Percentiles rank a stretch among this genome's conserved stretches.
phyloP scores from a whole-genome alignment of 169 alveolate genomes.

The Plasmodium sp. region DNA sequence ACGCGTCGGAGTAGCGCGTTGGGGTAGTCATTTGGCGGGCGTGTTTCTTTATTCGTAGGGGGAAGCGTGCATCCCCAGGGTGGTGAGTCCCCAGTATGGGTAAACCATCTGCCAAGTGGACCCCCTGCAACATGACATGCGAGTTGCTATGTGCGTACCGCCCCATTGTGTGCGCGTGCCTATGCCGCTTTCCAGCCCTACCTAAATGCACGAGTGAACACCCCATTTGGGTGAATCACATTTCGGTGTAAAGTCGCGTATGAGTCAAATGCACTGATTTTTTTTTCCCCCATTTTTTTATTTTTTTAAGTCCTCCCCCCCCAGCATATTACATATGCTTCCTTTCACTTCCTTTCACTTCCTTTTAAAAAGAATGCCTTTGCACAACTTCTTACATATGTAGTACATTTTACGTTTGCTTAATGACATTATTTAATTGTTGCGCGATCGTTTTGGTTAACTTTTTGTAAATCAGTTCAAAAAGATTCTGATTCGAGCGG shows the following conservation, averaged over 20 bases:
- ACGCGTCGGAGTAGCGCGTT: constrained; percentile 57
- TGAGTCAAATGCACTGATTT: not conserved
- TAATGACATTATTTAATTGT: not conserved
- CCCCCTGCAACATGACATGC: not conserved
- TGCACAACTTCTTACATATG: not conserved
- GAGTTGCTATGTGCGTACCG: constrained; percentile 3
- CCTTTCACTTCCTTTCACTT: not conserved
- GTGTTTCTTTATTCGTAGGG: not conserved
- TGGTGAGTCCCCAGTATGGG: not conserved
- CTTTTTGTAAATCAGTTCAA: not conserved
- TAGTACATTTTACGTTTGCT: constrained; percentile 4
- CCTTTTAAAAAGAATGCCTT: not conserved
- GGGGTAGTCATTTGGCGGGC: not conserved
- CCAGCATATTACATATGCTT: not conserved
- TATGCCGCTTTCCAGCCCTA: not conserved
- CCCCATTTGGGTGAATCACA: not conserved
- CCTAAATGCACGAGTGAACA: not conserved
- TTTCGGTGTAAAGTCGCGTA: not conserved
- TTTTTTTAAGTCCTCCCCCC: constrained; percentile 21
- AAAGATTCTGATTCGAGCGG: not conserved
- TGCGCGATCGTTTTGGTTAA: not conserved
- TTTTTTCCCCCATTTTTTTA: not conserved
- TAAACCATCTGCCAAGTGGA: not conserved
- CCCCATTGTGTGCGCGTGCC: not conserved
- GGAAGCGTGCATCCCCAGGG: not conserved